Evolutionary conservation across 2,329 filamentous ascomycete genomes (phyloP).

Genomic region (Tolypocladium album): DNA sequence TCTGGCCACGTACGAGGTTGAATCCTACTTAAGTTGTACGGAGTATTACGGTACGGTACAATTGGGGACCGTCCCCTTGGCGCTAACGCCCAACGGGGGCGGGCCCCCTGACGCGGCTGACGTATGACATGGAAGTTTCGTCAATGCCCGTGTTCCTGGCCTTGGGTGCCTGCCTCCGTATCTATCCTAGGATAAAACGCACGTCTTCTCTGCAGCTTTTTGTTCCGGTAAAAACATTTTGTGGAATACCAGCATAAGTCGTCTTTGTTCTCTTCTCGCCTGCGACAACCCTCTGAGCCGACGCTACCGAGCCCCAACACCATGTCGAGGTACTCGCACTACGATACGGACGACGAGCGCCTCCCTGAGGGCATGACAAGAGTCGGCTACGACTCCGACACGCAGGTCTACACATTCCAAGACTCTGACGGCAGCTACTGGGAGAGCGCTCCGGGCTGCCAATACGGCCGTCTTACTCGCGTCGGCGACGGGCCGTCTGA

Average conservation of each 20-base stretch:
- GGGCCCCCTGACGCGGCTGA: not conserved
- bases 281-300: not conserved
- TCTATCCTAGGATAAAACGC: not conserved
- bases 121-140: not conserved
- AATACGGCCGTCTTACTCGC: conserved; percentile 35
- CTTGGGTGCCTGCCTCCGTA: not conserved
- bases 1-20: no score
- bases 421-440: conserved; percentile 37
- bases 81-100: no score
- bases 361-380: conserved; percentile 44
- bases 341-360: conserved; percentile 37
- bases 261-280: not conserved
- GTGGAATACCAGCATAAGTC: not conserved
- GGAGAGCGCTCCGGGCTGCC: conserved; percentile 37
- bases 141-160: not conserved
- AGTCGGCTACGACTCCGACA: conserved; percentile 46
- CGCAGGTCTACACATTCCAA: conserved; percentile 39
- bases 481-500: conserved; percentile 19
- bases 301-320: not conserved
- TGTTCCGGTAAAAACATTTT: not conserved
- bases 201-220: not conserved
- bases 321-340: conserved; percentile 23
- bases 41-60: no score
- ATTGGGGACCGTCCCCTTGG: no score
- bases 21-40: no score